Percentiles rank a stretch among this genome's conserved stretches.
These are phyloP conservation scores for Grosmannia serpens DNA, from an alignment of 2,329 filamentous ascomycete genomes.

Conservation along the genomic window DNA sequence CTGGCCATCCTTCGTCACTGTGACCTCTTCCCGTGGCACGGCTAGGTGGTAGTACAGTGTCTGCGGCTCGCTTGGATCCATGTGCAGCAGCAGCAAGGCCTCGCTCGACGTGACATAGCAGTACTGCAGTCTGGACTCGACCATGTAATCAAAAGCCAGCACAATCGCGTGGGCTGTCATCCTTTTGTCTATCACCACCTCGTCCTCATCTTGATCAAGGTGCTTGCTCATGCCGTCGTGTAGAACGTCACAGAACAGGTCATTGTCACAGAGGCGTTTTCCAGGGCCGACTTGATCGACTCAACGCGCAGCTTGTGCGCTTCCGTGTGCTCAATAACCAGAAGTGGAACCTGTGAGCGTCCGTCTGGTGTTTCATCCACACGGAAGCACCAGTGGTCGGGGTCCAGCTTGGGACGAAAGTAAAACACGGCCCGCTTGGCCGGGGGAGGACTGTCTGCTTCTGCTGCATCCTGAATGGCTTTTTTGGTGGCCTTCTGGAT, in stretches of 20 bases:
- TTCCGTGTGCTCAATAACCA: slow-evolving; percentile 1
- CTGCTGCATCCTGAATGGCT: background rate
- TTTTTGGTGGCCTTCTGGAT: background rate
- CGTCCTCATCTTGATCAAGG: background rate
- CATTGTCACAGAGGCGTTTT: background rate
- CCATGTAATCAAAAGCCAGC: slow-evolving; percentile 1
- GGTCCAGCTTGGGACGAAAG: background rate
- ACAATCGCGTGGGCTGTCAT: background rate
- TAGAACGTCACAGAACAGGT: background rate
- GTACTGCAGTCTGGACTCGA: background rate
- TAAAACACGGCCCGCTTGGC: background rate
- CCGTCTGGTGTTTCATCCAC: background rate
- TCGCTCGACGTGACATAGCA: background rate
- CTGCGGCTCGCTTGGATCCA: background rate
- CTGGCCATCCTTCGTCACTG: background rate
- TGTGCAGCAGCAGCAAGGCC: background rate
- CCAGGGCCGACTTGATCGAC: background rate
- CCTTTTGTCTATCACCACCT: background rate
- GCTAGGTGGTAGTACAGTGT: slow-evolving; percentile 5
- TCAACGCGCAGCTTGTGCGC: background rate
- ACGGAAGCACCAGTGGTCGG: slow-evolving; percentile 1
- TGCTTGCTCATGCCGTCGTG: background rate
- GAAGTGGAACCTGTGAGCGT: background rate
- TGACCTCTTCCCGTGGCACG: background rate
- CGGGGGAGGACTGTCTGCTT: background rate